These are phyloP conservation scores for Hylodesmum podocarpum DNA, from an alignment of 306 rosid genomes.

Conservation along the genomic window DNA sequence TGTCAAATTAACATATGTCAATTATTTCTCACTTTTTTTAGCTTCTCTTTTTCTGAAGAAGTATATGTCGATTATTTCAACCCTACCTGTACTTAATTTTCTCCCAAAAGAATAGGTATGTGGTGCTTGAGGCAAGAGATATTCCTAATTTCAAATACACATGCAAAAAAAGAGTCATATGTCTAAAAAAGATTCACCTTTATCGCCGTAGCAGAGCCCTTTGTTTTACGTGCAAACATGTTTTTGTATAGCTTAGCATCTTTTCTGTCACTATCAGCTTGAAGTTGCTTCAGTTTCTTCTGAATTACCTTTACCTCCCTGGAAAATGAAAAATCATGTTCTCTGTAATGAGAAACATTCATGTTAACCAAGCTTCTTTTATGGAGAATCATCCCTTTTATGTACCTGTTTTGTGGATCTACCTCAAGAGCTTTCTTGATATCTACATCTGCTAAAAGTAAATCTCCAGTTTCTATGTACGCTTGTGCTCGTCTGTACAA, in stretches of 20 bases:
- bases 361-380: background rate
- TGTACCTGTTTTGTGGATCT: conserved; percentile 66
- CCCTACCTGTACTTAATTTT: background rate
- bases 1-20: background rate
- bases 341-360: background rate
- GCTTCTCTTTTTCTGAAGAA: background rate
- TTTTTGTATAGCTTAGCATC: conserved; percentile 60
- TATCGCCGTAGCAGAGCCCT: conserved; percentile 12
- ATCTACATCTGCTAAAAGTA: conserved; percentile 56
- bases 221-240: conserved; percentile 47
- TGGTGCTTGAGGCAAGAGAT: background rate
- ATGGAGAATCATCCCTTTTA: conserved; percentile 10
- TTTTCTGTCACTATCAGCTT: conserved; percentile 58
- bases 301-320: conserved; percentile 62
- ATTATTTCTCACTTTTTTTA: background rate
- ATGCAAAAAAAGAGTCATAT: conserved; percentile 9
- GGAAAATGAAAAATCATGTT: conserved; percentile 26
- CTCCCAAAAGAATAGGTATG: background rate
- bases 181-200: conserved; percentile 45
- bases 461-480: conserved; percentile 51
- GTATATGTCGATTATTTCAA: background rate
- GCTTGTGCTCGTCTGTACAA: conserved; percentile 73
- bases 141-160: background rate
- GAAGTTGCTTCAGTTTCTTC: conserved; percentile 60
- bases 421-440: conserved; percentile 70